Base-by-base conservation (phyloP, 345 rosid genomes). In the Hirschfeldia incana region DNA sequence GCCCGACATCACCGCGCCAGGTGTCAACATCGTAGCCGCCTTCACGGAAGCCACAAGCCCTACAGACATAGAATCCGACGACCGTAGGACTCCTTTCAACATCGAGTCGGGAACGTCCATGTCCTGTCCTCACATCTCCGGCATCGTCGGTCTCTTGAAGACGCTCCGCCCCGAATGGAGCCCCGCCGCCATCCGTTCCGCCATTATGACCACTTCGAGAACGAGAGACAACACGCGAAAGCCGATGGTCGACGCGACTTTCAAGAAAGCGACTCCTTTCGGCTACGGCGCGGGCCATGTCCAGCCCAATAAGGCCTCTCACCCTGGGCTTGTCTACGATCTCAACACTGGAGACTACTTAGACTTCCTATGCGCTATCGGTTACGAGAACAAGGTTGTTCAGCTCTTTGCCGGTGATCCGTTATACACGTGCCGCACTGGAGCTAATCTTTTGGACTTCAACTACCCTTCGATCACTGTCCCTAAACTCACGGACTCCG, bases 1-100 rank as follows among this genome's bases (percentile, higher is more conserved):
- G 84, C 97, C 97, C 44, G 97, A 92, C 71, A 83, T 93, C 26
- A 91, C 95, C 1, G 98, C 98, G 33, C 97, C 95, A 0, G 98
- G 98, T 36, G 90, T 91, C 61, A 74, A 87, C 66, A 73, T 94
- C 69, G 77, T 94, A 79, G 95, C 97, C 2, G 88, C 90, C 2
- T 84, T 8, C 72, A 81, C 70, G 0, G 89, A 73, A 78, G 89
- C 79, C 2, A 12, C 6, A 2, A 64, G 88, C 70, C 87, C 87
- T 2, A 74, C 89, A 4, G 87, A 66, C 0, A 7, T 73, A 32
- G 63, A 11, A 0, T 78, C 32, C 0, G 90, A 89, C 79, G 57
- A 76, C 12, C 88, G 90, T 2, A 83, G 80, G 72, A 12, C 46
- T 42, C 81, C 89, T 21, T 89, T 69, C 77, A 82, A 66, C 70